Percentiles rank a stretch among this genome's conserved stretches.
Evolutionary conservation across 2,329 filamentous ascomycete genomes (phyloP).

Genomic region (Epichloe amarillans): DNA sequence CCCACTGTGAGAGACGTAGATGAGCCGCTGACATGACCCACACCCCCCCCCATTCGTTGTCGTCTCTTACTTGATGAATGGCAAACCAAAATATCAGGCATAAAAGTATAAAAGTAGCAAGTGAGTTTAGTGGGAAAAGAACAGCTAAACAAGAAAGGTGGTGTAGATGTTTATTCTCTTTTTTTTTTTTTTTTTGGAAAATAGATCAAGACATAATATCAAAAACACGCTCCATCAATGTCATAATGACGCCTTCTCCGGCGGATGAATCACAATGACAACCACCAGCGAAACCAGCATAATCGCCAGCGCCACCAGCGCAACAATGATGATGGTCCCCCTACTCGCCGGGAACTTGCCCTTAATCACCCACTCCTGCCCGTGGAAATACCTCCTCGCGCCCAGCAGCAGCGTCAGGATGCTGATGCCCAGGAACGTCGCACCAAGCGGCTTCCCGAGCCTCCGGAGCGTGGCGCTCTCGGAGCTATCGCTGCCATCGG

Average conservation of each 20-base stretch:
- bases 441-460: constrained; percentile 61
- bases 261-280: constrained; percentile 40
- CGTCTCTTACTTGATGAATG: too few species aligned
- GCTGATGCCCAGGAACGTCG: constrained; percentile 62
- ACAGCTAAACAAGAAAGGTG: too few species aligned
- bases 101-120: too few species aligned
- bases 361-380: constrained; percentile 65
- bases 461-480: constrained; percentile 37
- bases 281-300: constrained; percentile 48
- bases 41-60: too few species aligned
- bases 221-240: not conserved
- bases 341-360: constrained; percentile 71
- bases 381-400: constrained; percentile 66
- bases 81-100: too few species aligned
- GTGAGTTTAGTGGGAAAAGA: too few species aligned
- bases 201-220: too few species aligned
- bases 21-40: too few species aligned
- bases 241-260: constrained; percentile 10
- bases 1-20: too few species aligned
- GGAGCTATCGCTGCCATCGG: constrained; percentile 16
- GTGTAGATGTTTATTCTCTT: too few species aligned
- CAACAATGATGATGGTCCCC: constrained; percentile 56
- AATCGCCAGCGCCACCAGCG: constrained; percentile 48
- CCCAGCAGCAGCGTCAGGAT: constrained; percentile 64
- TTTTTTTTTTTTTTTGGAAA: too few species aligned